Conservation (phyloP, 345 rosid species). For the Moricandia arvensis region DNA sequence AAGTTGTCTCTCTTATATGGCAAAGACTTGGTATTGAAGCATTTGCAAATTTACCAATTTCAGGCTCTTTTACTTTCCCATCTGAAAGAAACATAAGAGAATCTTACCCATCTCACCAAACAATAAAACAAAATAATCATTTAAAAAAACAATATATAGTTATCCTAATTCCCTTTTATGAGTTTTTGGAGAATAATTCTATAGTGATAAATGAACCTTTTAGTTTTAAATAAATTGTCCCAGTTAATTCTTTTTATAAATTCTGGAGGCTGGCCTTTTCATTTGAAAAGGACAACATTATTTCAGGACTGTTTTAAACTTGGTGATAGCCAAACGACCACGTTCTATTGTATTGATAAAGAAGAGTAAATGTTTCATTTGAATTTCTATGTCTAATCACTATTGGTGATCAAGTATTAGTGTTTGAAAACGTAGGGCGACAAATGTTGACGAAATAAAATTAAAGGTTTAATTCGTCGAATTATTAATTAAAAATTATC, state of each 20-base stretch:
- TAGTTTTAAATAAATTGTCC: not conserved
- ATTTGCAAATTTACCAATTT: constrained; percentile 19
- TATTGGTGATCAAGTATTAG: too few species aligned
- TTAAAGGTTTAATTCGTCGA: too few species aligned
- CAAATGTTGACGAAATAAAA: too few species aligned
- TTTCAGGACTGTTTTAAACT: not conserved
- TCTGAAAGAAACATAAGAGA: constrained; percentile 26
- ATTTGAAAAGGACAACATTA: not conserved
- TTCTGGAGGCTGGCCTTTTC: not conserved
- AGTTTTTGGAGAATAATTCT: not conserved
- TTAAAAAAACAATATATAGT: too few species aligned
- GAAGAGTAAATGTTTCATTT: not conserved
- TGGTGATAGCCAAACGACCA: not conserved
- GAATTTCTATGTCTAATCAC: too few species aligned
- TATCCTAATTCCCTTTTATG: not conserved
- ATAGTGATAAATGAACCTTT: not conserved
- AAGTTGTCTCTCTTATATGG: constrained; percentile 17
- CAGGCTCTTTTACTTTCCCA: constrained; percentile 21
- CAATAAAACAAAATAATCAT: not conserved
- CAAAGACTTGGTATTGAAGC: constrained; percentile 37
- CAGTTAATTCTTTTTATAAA: too few species aligned
- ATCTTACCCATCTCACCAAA: constrained; percentile 19
- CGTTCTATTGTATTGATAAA: not conserved
- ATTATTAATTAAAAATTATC: too few species aligned
- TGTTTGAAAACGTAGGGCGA: too few species aligned